A percentile compares a stretch with the other conserved stretches of the same genome.
Evolutionary conservation across 202 grass and related monocot genomes (phyloP).

Genomic region (Musa balbisiana): DNA sequence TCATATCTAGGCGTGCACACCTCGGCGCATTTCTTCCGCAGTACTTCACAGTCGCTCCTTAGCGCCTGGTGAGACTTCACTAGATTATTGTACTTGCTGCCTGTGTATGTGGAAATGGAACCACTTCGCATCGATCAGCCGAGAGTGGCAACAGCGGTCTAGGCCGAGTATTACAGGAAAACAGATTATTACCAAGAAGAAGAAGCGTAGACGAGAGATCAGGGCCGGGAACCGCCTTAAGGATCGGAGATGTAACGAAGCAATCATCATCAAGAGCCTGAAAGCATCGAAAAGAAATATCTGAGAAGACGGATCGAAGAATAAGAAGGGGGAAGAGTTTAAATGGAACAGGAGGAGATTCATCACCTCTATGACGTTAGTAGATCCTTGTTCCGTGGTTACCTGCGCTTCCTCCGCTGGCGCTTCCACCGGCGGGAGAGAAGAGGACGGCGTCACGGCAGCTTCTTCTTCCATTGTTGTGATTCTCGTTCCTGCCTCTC

Average conservation of each 20-base stretch:
- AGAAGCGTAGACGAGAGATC: slow-evolving; percentile 39
- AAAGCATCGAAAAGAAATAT: background rate
- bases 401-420: background rate
- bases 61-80: slow-evolving; percentile 37
- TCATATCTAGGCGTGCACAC: slow-evolving; percentile 52
- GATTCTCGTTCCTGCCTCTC: too few relatives aligned
- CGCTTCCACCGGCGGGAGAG: background rate
- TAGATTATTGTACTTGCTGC: slow-evolving; percentile 50
- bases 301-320: background rate
- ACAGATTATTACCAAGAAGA: slow-evolving; percentile 44
- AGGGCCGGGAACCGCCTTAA: slow-evolving; percentile 47
- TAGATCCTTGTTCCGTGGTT: background rate
- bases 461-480: background rate
- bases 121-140: background rate
- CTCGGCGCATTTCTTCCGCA: slow-evolving; percentile 38
- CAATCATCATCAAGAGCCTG: slow-evolving; percentile 36
- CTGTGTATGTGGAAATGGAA: slow-evolving; percentile 25
- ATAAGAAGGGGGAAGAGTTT: background rate
- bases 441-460: background rate
- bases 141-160: slow-evolving; percentile 18
- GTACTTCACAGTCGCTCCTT: background rate
- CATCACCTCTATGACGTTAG: slow-evolving; percentile 10
- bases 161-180: background rate
- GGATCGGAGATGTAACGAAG: slow-evolving; percentile 34
- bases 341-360: background rate